Conservation (phyloP, 176 grass and related monocot genomes). For the Triticum aestivum region IWGSC_CS_RefSeq_v2.1 NC_057800.1:717250957-717251456, state of each 20-base stretch:
- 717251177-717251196: conserved; percentile 58
- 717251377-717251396: neutral
- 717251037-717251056: neutral
- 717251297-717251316: neutral
- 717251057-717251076: fast-evolving
- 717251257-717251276: conserved; percentile 45
- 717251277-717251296: conserved; percentile 39
- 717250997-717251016: conserved; percentile 20
- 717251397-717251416: neutral
- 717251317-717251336: neutral
- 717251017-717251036: neutral
- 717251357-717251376: neutral
- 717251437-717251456: neutral
- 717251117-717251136: conserved; percentile 52
- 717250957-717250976: conserved; percentile 44
- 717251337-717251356: neutral
- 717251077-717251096: neutral
- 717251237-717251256: conserved; percentile 59
- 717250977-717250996: neutral
- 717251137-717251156: conserved; percentile 72
- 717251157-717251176: conserved; percentile 67
- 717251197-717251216: conserved; percentile 52
- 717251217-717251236: conserved; percentile 57
- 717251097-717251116: conserved; percentile 34
- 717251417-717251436: neutral